Evolutionary conservation across 208 protist genomes (phyloP), one percentile per base, ranked within the genome.

Genomic region (Trypanosomatidae sp.): DNA sequence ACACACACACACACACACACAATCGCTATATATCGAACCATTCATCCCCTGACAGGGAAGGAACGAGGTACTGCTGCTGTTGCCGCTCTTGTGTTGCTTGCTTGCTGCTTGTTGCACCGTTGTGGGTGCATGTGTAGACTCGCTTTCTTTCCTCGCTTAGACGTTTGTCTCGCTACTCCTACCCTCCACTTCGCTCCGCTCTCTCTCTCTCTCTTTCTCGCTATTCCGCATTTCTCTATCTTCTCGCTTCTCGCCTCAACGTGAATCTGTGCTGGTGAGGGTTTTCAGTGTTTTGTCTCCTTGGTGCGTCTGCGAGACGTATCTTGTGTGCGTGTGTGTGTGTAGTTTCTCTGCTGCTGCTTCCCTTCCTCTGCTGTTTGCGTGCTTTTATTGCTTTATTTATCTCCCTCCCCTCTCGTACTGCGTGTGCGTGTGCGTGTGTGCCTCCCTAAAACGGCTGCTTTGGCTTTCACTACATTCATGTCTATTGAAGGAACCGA

Each of bases 271-370:
- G 25, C 33, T 10, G 28, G 59, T n/a, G 10, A 10, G 12, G n/a
- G 53, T 60, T 3, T 13, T 60, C 4, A 12, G 58, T 62, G 10
- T 22, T 39, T 62, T 62, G 30, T 39, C 47, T 41, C 28, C 28
- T 30, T 69, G n/a, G 33, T 69, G n/a, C 25, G 22, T 28, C 41
- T 0, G 19, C n/a, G 52, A 44, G 15, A 30, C 13, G 10, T 59
- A 41, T 56, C 58, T 7, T 76, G 33, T 64, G n/a, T 69, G 9
- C 0, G 66, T 69, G 75, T 59, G n/a, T 69, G 36, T 39, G 36
- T 66, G 62, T 66, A 28, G 43, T 73, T 52, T 36, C 41, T 46
- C 17, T 71, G 39, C 47, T 13, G 17, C 17, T 64, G 44, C 46
- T 47, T 55, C 50, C 22, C 50, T 55, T 55, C 50, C 7, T n/a